Base-by-base conservation (phyloP, 2,329 filamentous ascomycete species). In the Cytospora mali region DNA sequence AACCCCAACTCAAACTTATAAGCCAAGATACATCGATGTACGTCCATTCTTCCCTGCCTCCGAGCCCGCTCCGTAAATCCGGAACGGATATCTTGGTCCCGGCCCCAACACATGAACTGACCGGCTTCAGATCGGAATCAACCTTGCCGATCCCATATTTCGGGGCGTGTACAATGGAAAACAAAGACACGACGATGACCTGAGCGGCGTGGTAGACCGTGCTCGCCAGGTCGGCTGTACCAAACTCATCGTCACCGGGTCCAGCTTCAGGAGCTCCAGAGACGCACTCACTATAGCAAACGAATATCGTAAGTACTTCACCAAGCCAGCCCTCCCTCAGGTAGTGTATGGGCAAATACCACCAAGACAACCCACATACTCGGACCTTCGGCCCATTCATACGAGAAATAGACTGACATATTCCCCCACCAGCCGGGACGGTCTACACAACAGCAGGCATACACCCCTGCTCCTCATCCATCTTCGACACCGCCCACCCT, bases 211-310 rank as follows among this genome's bases (percentile, higher is more conserved):
- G 28, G 79, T 99, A n/a, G 81, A 88, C 66, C 85, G 95, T 67
- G 93, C 92, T 4, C 77, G 84, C 18, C 85, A 91, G 67, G 88
- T 90, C 2, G 94, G 95, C 46, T 97, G 93, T 73, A 80, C 83
- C 63, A 97, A 97, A 71, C 85, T 99, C 71, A 94, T 99, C 80
- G 85, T 98, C 35, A 99, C 95, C 0, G 95, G 95, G 23, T 97
- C 93, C 1, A 92, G 95, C 72, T 82, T 98, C 55, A 80, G 81
- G 57, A 93, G 93, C 75, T 93, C 91, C 2, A 78, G 85, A 66
- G 85, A 91, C 67, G 93, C 92, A 0, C 77, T 97, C 11, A 78
- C 88, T 50, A 81, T 98, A 29, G 88, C 93, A 3, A 81, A 86
- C 69, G 81, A 89, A 68, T 88, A 94, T 72, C 87, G 91, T 94